phyloP scores from a whole-genome alignment of 2,329 filamentous ascomycete genomes.

The Aspergillus sp. region DNA sequence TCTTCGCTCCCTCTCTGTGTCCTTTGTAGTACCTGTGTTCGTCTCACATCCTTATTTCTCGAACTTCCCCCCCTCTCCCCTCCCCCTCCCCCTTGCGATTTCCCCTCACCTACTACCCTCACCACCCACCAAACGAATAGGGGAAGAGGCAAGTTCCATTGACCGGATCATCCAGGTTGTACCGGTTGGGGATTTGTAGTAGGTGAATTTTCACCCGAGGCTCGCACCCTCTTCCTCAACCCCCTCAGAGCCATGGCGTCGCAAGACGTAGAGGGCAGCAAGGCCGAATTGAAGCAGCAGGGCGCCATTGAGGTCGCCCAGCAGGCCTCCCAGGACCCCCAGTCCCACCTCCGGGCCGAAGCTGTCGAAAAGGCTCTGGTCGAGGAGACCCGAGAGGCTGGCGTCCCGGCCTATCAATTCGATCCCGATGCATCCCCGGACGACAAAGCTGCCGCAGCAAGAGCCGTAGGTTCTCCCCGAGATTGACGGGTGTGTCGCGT shows the following conservation, averaged over 20 bases:
- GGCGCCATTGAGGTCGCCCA: constrained; percentile 75
- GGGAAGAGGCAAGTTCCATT: constrained; percentile 9
- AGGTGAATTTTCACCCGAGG: constrained; percentile 22
- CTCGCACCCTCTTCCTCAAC: constrained; percentile 11
- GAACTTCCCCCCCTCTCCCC: too few species aligned
- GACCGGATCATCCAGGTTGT: constrained; percentile 10
- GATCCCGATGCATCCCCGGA: constrained; percentile 80
- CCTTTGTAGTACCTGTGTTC: neutral
- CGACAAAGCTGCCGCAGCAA: constrained; percentile 79
- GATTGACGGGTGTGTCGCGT: neutral
- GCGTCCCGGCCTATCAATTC: constrained; percentile 79
- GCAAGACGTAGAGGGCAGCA: constrained; percentile 31
- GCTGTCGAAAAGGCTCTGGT: constrained; percentile 74
- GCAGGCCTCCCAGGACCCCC: constrained; percentile 55
- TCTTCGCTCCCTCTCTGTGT: neutral
- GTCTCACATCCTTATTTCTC: neutral
- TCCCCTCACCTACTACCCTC: constrained; percentile 5
- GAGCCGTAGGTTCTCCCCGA: constrained; percentile 64
- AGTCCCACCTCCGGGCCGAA: constrained; percentile 67
- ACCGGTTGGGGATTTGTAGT: constrained; percentile 16
- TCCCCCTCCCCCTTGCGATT: neutral
- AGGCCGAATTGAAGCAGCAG: constrained; percentile 75
- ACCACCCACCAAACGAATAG: neutral
- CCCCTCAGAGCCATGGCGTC: constrained; percentile 32
- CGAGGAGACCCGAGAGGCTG: constrained; percentile 75